These are phyloP conservation scores for Triangularia verruculosa DNA, from an alignment of 2,329 filamentous ascomycete species.

Conservation along the genomic window DNA sequence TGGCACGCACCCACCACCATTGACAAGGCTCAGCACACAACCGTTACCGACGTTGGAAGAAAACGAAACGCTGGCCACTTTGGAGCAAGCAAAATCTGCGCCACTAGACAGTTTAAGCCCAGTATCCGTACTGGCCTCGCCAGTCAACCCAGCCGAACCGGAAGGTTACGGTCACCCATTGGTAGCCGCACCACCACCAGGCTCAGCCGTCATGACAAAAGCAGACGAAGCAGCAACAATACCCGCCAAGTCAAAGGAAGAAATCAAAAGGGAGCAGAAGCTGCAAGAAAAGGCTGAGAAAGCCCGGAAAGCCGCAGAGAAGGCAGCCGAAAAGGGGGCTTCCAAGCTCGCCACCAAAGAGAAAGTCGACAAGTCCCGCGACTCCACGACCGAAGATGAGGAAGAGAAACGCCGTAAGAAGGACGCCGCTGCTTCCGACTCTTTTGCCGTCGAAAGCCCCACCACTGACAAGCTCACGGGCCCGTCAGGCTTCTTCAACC, in stretches of 20 bases:
- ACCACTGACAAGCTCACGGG: neutral
- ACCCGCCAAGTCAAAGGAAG: constrained; percentile 51
- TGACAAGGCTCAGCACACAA: constrained; percentile 51
- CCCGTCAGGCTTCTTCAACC: constrained; percentile 49
- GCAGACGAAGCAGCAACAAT: constrained; percentile 26
- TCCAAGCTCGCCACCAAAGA: constrained; percentile 39
- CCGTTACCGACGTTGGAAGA: constrained; percentile 46
- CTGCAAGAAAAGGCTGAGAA: constrained; percentile 58
- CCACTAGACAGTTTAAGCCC: constrained; percentile 40
- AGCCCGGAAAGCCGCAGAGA: constrained; percentile 46
- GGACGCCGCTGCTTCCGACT: constrained; percentile 36
- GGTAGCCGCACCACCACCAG: constrained; percentile 32
- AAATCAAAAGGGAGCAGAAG: constrained; percentile 66
- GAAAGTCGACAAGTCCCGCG: constrained; percentile 34
- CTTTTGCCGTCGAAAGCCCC: constrained; percentile 32
- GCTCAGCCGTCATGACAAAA: constrained; percentile 25
- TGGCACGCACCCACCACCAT: constrained; percentile 39
- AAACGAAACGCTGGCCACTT: constrained; percentile 51
- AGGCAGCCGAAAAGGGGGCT: constrained; percentile 43
- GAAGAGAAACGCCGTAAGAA: constrained; percentile 44
- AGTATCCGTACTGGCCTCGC: constrained; percentile 17
- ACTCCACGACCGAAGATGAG: constrained; percentile 54
- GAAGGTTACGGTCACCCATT: constrained; percentile 28
- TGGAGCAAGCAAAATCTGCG: constrained; percentile 66
- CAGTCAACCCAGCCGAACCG: constrained; percentile 24